Percentiles rank a stretch among this genome's conserved stretches.
Evolutionary conservation across 495 filamentous ascomycete species (phyloP).

Genomic region (Staphylotrichum tortipilum): DNA sequence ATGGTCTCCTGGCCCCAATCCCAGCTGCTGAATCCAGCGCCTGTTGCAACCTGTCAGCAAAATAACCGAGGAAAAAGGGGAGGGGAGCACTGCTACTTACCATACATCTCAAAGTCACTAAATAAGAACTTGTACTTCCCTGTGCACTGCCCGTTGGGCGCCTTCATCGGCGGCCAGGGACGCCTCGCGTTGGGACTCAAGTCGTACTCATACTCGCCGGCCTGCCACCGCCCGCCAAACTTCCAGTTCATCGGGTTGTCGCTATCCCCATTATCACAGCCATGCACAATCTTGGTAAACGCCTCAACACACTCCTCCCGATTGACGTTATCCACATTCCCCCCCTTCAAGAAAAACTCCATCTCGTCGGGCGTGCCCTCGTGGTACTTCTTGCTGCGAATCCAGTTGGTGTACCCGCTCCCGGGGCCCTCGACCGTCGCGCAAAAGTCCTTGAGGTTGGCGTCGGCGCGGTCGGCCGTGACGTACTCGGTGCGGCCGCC

Average conservation of each 20-base stretch:
- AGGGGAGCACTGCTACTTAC: not conserved
- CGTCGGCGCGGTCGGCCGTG: not conserved
- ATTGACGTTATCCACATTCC: not conserved
- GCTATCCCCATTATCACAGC: not conserved
- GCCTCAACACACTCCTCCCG: not conserved
- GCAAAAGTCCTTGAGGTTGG: constrained; percentile 1
- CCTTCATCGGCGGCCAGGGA: not conserved
- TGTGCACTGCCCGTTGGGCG: not conserved
- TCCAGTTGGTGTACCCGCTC: not conserved
- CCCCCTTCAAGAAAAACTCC: not conserved
- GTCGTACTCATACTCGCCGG: not conserved
- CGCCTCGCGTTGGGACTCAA: not conserved
- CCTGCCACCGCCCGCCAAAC: not conserved
- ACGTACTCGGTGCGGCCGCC: not conserved
- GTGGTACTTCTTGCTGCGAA: not conserved
- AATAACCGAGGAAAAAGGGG: too few species aligned
- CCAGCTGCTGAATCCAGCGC: too few species aligned
- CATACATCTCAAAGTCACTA: not conserved
- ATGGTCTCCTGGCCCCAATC: not conserved
- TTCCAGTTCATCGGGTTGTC: not conserved
- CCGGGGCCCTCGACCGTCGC: not conserved
- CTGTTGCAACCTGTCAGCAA: not conserved
- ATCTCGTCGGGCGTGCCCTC: not conserved
- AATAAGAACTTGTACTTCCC: constrained; percentile 1
- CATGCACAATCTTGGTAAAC: not conserved